Percentiles rank a stretch among this genome's conserved stretches.
Conservation (phyloP, 345 rosid genomes). For the Ricinus communis region DNA sequence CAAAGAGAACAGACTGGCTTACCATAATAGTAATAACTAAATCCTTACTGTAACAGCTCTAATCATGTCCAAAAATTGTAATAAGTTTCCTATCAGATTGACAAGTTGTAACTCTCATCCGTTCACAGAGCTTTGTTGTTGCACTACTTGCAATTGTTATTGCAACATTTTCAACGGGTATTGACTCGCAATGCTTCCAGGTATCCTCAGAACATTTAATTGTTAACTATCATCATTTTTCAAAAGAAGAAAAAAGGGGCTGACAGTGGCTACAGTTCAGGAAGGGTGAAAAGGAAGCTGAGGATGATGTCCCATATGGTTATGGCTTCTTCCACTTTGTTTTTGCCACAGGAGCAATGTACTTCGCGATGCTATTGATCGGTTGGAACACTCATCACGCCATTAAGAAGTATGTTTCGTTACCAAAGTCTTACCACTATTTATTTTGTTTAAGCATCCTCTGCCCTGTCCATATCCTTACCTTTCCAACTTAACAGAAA, state of each 20-base stretch:
- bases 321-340: conserved; percentile 98
- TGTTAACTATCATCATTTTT: not conserved
- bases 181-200: conserved; percentile 94
- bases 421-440: too few relatives aligned
- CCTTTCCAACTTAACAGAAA: too few relatives aligned
- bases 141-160: conserved; percentile 84
- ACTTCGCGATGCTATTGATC: conserved; percentile 85
- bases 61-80: not conserved
- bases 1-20: conserved; percentile 87
- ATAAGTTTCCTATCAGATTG: conserved; percentile 5
- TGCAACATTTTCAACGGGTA: conserved; percentile 95
- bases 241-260: conserved; percentile 1
- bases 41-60: not conserved
- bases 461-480: too few relatives aligned
- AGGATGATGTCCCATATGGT: conserved; percentile 80
- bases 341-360: conserved; percentile 97
- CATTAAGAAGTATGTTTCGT: conserved; percentile 58
- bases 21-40: conserved; percentile 72
- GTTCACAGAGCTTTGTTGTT: conserved; percentile 76
- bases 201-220: conserved; percentile 36
- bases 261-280: conserved; percentile 43
- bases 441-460: not conserved
- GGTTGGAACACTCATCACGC: conserved; percentile 93
- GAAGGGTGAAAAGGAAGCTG: conserved; percentile 49
- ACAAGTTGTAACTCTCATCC: not conserved